Percentiles rank a stretch among this genome's conserved stretches.
phyloP scores from a whole-genome alignment of 2,329 filamentous ascomycete species.

The Phialocephala sp. region DNA sequence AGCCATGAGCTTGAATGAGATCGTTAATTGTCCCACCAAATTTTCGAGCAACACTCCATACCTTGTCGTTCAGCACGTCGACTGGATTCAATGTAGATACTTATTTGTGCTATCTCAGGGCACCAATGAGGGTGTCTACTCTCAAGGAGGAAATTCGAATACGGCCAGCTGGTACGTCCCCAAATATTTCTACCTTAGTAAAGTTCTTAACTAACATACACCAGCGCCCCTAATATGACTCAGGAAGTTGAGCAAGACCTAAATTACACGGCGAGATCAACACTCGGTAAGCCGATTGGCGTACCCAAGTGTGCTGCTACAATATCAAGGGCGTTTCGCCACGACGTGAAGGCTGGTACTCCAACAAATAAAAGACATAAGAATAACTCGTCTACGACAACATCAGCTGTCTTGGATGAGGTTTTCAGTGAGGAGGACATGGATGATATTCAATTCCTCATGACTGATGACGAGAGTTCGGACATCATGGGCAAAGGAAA shows the following conservation, averaged over 20 bases:
- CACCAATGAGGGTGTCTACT: neutral
- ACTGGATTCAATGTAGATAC: conserved; percentile 92
- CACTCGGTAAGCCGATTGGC: conserved; percentile 32
- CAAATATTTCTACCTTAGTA: neutral
- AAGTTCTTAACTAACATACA: neutral
- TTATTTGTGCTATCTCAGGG: conserved; percentile 63
- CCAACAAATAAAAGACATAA: conserved; percentile 29
- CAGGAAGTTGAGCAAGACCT: conserved; percentile 37
- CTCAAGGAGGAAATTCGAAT: neutral
- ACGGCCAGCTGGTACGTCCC: conserved; percentile 16
- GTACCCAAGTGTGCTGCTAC: conserved; percentile 39
- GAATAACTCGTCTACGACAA: conserved; percentile 11
- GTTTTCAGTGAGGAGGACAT: conserved; percentile 38
- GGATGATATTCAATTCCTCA: conserved; percentile 48
- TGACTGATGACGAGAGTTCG: conserved; percentile 42
- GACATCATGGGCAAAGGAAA: conserved; percentile 21
- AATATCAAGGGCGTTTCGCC: conserved; percentile 38
- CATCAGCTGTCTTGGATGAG: neutral
- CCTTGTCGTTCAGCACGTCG: conserved; percentile 74
- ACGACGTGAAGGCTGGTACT: neutral
- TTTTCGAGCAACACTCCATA: conserved; percentile 63
- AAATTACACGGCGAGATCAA: conserved; percentile 30
- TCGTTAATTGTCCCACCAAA: conserved; percentile 73
- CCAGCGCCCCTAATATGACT: conserved; percentile 8
- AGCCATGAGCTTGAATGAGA: conserved; percentile 80